Percentiles rank a stretch among this genome's conserved stretches.
phyloP scores from a whole-genome alignment of 1,284 basidiomycete species.

The Exobasidium cylindrosporum region DNA sequence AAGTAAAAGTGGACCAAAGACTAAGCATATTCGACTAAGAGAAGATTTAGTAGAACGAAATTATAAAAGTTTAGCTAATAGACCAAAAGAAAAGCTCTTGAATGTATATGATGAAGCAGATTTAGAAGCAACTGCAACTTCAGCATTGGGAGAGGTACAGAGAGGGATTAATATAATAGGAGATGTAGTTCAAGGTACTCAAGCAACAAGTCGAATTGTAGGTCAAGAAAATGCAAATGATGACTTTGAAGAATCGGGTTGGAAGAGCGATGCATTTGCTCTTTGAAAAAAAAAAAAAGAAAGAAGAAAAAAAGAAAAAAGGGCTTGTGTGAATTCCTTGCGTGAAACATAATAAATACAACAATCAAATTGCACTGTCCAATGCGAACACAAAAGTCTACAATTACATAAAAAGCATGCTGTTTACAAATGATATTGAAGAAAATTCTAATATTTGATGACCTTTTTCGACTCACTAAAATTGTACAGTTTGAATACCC shows the following conservation, averaged over 20 bases:
- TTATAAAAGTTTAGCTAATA: not conserved
- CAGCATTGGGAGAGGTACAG: not conserved
- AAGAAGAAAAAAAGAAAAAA: too few relatives aligned
- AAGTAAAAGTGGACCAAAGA: slow-evolving; percentile 13
- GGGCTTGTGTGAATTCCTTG: too few relatives aligned
- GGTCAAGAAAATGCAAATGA: not conserved
- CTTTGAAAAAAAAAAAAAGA: too few relatives aligned
- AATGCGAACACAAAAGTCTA: too few relatives aligned
- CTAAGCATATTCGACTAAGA: slow-evolving; percentile 11
- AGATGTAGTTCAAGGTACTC: not conserved
- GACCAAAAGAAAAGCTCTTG: not conserved
- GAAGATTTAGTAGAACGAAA: slow-evolving; percentile 10
- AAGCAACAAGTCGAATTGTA: not conserved
- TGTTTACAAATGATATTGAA: too few relatives aligned
- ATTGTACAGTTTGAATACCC: slow-evolving; percentile 2
- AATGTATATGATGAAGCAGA: not conserved
- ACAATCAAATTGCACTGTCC: too few relatives aligned
- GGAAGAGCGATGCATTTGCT: not conserved
- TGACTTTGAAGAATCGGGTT: not conserved
- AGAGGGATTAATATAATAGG: not conserved
- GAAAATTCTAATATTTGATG: too few relatives aligned
- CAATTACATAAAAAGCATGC: too few relatives aligned
- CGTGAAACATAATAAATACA: too few relatives aligned
- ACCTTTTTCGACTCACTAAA: not conserved
- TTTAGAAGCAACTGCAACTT: not conserved